These are phyloP conservation scores for Daedalea quercina DNA, from an alignment of 768 basidiomycete genomes.

Conservation along the genomic window DNA sequence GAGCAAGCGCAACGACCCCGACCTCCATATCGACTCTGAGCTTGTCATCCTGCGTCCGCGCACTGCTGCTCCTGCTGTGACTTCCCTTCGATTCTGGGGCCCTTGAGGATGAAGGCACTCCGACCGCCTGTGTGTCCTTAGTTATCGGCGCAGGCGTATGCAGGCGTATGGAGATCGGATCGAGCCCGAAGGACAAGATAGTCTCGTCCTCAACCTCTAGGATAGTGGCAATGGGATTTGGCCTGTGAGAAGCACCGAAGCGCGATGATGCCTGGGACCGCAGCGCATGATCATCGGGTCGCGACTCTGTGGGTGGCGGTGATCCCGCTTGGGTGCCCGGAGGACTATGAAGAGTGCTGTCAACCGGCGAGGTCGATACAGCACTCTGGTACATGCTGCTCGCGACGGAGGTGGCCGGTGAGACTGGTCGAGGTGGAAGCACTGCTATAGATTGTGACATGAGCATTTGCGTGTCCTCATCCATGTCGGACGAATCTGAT, in stretches of 20 bases:
- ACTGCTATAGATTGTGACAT: conserved; percentile 74
- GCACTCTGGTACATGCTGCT: conserved; percentile 81
- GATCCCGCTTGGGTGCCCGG: background rate
- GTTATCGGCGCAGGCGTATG: conserved; percentile 32
- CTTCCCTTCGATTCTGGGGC: background rate
- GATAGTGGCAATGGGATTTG: background rate
- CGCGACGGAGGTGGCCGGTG: conserved; percentile 35
- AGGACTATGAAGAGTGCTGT: background rate
- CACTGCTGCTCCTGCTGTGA: background rate
- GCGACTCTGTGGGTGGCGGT: background rate
- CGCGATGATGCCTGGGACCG: background rate
- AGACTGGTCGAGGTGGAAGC: conserved; percentile 34
- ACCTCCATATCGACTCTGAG: conserved; percentile 32
- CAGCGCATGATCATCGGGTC: background rate
- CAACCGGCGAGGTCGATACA: conserved; percentile 31
- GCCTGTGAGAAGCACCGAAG: conserved; percentile 1
- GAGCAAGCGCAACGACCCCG: conserved; percentile 48
- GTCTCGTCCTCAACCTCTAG: conserved; percentile 32
- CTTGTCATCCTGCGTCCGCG: background rate
- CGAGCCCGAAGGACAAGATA: conserved; percentile 55
- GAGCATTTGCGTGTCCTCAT: conserved; percentile 54
- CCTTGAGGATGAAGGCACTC: background rate
- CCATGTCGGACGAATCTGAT: conserved; percentile 32
- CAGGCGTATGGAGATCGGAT: conserved; percentile 53
- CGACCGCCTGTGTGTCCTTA: background rate